Conservation (phyloP, 176 grass and related monocot genomes). For the Musa beccarii region DNA sequence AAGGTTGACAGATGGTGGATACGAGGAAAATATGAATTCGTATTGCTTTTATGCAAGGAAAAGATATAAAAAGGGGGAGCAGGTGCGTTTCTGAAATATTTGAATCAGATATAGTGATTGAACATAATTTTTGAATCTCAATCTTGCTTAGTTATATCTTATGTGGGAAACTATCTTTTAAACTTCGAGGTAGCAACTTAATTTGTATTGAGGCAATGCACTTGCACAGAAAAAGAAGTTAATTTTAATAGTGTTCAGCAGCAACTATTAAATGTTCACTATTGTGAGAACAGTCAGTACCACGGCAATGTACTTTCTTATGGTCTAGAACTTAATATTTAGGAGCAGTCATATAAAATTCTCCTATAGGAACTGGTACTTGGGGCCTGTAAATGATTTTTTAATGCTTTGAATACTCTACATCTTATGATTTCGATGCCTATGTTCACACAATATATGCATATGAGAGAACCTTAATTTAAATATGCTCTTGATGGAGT, state of each 20-base stretch:
- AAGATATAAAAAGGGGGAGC: constrained; percentile 64
- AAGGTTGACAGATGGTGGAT: constrained; percentile 85
- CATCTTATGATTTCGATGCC: neutral
- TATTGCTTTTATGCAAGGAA: constrained; percentile 87
- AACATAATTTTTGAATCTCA: neutral
- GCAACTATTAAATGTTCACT: neutral
- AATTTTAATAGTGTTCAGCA: neutral
- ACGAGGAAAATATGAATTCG: constrained; percentile 38
- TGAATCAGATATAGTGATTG: neutral
- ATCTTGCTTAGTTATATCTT: neutral
- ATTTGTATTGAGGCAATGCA: neutral
- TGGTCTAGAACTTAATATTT: neutral
- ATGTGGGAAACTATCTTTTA: neutral
- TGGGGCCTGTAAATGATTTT: neutral
- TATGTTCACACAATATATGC: no score
- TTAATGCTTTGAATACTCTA: neutral
- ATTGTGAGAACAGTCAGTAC: neutral
- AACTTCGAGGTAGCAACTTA: neutral
- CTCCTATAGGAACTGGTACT: neutral
- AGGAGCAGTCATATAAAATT: neutral
- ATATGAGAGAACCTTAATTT: no score
- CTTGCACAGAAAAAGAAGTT: neutral
- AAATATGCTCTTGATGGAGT: no score
- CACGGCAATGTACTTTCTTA: neutral
- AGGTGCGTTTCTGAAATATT: constrained; percentile 26